These are phyloP conservation scores for Exophiala calicioides DNA, from an alignment of 2,329 filamentous ascomycete species.

Conservation along the genomic window DNA sequence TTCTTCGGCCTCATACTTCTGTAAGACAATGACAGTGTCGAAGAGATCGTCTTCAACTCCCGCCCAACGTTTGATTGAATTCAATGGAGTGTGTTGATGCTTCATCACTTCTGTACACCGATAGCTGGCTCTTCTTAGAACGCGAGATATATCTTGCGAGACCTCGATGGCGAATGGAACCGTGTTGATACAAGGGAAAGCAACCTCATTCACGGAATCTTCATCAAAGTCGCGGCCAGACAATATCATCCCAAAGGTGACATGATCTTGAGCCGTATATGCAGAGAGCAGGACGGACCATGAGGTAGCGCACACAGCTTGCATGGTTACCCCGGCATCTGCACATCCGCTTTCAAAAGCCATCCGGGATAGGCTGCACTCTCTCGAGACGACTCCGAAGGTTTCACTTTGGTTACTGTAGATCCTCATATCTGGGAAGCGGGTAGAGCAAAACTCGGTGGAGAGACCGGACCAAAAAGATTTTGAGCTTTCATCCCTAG, in stretches of 20 bases:
- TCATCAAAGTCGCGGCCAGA: slow-evolving; percentile 68
- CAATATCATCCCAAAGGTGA: slow-evolving; percentile 78
- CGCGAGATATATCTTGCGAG: slow-evolving; percentile 53
- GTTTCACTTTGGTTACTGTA: slow-evolving; percentile 44
- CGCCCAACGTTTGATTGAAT: slow-evolving; percentile 71
- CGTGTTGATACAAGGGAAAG: slow-evolving; percentile 81
- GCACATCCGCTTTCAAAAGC: slow-evolving; percentile 60
- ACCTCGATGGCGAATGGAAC: slow-evolving; percentile 69
- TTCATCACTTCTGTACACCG: slow-evolving; percentile 66
- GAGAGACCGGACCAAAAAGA: slow-evolving; percentile 66
- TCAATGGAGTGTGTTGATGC: slow-evolving; percentile 71
- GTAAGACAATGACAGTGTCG: slow-evolving; percentile 83
- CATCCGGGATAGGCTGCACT: slow-evolving; percentile 43
- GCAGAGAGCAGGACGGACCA: slow-evolving; percentile 75
- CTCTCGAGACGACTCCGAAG: slow-evolving; percentile 38
- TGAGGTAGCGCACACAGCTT: slow-evolving; percentile 72
- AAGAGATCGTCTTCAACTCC: slow-evolving; percentile 68
- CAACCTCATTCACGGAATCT: slow-evolving; percentile 55
- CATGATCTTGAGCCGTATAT: slow-evolving; percentile 72
- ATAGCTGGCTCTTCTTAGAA: slow-evolving; percentile 65
- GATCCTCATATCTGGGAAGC: slow-evolving; percentile 76
- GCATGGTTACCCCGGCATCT: slow-evolving; percentile 66
- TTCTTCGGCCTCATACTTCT: slow-evolving; percentile 53
- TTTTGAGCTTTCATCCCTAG: slow-evolving; percentile 35
- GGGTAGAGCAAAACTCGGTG: slow-evolving; percentile 58